A percentile compares a stretch with the other conserved stretches of the same genome.
These are phyloP conservation scores for Aspergillus felis DNA, from an alignment of 2,329 filamentous ascomycete species.

Conservation along the genomic window DNA sequence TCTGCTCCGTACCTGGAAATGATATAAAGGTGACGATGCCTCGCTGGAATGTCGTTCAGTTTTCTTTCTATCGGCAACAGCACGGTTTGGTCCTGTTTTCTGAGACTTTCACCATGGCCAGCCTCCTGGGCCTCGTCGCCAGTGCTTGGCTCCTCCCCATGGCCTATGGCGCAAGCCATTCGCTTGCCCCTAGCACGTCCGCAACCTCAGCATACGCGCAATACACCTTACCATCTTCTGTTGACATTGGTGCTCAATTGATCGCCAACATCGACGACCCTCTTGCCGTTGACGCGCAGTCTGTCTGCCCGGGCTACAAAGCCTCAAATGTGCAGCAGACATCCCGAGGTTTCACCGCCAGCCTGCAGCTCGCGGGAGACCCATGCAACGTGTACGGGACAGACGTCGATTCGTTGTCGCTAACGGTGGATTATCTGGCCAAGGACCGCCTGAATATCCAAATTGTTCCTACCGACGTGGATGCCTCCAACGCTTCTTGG, in stretches of 20 bases:
- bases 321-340: constrained; percentile 48
- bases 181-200: constrained; percentile 11
- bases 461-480: constrained; percentile 64
- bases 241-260: constrained; percentile 45
- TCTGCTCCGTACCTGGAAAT: not conserved
- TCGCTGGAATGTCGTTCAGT: not conserved
- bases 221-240: constrained; percentile 48
- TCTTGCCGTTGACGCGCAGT: constrained; percentile 59
- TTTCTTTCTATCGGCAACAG: not conserved
- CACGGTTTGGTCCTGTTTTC: not conserved
- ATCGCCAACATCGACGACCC: constrained; percentile 64
- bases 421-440: constrained; percentile 66
- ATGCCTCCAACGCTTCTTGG: constrained; percentile 59
- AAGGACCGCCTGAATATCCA: constrained; percentile 64
- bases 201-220: constrained; percentile 20
- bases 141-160: constrained; percentile 23
- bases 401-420: constrained; percentile 63
- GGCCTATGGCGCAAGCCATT: constrained; percentile 20
- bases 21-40: not conserved
- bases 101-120: constrained; percentile 19
- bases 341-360: constrained; percentile 49
- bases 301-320: constrained; percentile 59
- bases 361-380: constrained; percentile 49
- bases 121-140: constrained; percentile 17
- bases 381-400: constrained; percentile 72